A percentile compares a stretch with the other conserved stretches of the same genome.
Conservation (phyloP, 163 green algal species). For the Scenedesmus sp. region DNA sequence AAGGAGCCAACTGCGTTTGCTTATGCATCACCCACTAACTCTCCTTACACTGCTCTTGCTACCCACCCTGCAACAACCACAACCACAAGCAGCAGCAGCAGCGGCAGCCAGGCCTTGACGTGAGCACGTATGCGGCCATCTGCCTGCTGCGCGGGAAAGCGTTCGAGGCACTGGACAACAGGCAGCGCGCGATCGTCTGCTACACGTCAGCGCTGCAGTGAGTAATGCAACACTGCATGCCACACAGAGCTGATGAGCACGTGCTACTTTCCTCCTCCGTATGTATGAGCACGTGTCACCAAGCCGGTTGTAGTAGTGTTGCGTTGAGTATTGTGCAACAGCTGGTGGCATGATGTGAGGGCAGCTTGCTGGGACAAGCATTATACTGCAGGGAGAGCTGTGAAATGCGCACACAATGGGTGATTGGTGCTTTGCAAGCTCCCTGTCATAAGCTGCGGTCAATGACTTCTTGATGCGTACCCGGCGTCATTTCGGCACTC, state of each 20-base stretch:
- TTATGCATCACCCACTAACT: background rate
- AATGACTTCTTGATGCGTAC: too few species aligned
- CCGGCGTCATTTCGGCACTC: background rate
- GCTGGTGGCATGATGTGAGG: too few species aligned
- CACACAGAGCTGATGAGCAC: too few species aligned
- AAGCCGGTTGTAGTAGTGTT: background rate
- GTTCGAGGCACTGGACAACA: constrained; percentile 91
- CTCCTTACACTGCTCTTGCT: background rate
- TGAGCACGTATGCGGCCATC: constrained; percentile 76
- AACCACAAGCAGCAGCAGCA: constrained; percentile 24
- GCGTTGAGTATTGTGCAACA: too few species aligned
- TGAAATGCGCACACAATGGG: background rate
- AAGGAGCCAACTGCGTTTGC: background rate
- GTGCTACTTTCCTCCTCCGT: background rate
- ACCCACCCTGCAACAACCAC: background rate
- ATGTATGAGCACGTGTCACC: background rate
- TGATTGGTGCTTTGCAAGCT: background rate
- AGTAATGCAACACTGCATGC: background rate
- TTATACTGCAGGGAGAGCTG: too few species aligned
- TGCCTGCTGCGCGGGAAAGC: constrained; percentile 86
- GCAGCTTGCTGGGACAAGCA: too few species aligned
- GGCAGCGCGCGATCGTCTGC: constrained; percentile 71
- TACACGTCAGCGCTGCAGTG: constrained; percentile 75
- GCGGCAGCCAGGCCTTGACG: constrained; percentile 43
- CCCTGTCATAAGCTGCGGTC: background rate